Base-by-base conservation (phyloP, 257 asterid species). In the Avicennia marina region DNA sequence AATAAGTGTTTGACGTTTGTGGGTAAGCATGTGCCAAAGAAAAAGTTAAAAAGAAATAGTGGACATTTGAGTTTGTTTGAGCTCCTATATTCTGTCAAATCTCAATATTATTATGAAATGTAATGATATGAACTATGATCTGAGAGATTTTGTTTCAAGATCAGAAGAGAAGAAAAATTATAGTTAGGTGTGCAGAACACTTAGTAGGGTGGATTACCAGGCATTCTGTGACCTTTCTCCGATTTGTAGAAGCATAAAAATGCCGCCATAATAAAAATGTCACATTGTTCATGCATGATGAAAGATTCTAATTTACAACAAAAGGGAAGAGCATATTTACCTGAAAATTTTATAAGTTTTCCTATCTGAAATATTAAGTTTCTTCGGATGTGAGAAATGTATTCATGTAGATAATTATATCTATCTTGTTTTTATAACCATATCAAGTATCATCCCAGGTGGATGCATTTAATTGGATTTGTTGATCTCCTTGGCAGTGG, bases 401-500 rank as follows among this genome's bases (percentile, higher is more conserved):
- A n/a, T n/a, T n/a, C n/a, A n/a, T n/a, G n/a, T n/a, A n/a, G n/a
- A n/a, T n/a, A n/a, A n/a, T n/a, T n/a, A n/a, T 58, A 62, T 62
- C 67, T 68, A 64, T 60, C 65, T 69, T 66, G 62, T 60, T 80
- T 74, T 71, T 69, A 67, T 81, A 73, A 87, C 77, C 79, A 70
- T 74, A 72, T 74, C 67, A 73, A 84, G 87, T 77, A 80, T 81
- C 88, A 82, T 82, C 95, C 96, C 87, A 82, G 90, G 95, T 89
- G 81, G 80, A 75, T 86, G 76, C 96, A 73, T 89, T 88, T 93
- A 89, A 86, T 80, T 89, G 94, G 95, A 82, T 86, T 86, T 89
- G 82, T 93, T 89, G 75, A 75, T 89, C 80, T 89, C 77, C 83
- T 93, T 84, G 95, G 82, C 99, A 93, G 99, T 93, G 99, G 99